Evolutionary conservation across 2,329 filamentous ascomycete genomes (phyloP).

Genomic region (Cytospora leucostoma): DNA sequence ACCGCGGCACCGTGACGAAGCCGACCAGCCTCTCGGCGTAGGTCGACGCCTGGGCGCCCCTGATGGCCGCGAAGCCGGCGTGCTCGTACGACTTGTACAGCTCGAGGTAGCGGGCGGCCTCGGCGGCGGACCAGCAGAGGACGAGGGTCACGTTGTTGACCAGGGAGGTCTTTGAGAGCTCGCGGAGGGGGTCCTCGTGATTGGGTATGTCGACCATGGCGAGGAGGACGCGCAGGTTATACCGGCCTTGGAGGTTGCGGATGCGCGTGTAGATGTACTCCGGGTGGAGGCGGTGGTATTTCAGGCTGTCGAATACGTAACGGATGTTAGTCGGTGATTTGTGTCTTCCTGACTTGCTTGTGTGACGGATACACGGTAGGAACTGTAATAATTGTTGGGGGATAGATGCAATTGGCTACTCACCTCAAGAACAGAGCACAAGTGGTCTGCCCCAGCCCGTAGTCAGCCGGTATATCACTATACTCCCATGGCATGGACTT

Average conservation of each 20-base stretch:
- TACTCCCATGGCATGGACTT: conserved; percentile 91
- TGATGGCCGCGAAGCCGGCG: conserved; percentile 76
- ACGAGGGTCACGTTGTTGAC: conserved; percentile 92
- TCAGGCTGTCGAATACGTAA: conserved; percentile 57
- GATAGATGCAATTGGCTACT: no score
- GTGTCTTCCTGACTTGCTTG: neutral
- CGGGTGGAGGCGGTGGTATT: conserved; percentile 95
- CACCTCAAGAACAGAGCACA: conserved; percentile 84
- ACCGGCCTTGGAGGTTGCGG: conserved; percentile 78
- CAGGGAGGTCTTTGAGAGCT: conserved; percentile 87
- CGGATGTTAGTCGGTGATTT: conserved; percentile 4
- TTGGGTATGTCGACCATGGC: conserved; percentile 94
- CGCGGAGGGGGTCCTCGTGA: conserved; percentile 85
- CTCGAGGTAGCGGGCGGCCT: conserved; percentile 91
- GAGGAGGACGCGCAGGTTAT: conserved; percentile 81
- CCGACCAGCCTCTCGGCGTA: conserved; percentile 89
- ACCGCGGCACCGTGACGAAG: conserved; percentile 86
- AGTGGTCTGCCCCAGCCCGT: conserved; percentile 81
- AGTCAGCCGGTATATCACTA: conserved; percentile 94
- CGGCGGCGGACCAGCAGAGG: conserved; percentile 90
- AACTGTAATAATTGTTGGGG: no score
- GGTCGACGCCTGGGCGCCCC: conserved; percentile 77
- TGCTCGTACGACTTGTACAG: conserved; percentile 94
- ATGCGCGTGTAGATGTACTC: conserved; percentile 98
- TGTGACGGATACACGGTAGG: neutral